phyloP scores from a whole-genome alignment of 2,329 filamentous ascomycete genomes.

The Colletotrichum coccodes region DNA sequence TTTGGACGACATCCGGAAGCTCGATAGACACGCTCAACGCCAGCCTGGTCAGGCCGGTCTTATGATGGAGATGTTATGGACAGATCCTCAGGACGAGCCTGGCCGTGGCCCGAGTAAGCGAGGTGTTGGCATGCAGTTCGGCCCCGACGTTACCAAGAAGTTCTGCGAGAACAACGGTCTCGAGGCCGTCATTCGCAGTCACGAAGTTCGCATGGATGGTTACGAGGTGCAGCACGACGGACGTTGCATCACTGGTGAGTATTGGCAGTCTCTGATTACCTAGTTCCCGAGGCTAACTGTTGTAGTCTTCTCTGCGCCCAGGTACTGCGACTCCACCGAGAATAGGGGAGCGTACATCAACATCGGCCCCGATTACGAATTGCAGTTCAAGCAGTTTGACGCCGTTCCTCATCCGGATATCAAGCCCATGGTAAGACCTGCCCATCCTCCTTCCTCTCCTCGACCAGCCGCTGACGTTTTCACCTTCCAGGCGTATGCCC shows the following conservation, averaged over 20 bases:
- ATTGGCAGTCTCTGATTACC: background rate
- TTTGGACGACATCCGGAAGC: conserved; percentile 91
- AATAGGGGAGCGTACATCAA: conserved; percentile 99
- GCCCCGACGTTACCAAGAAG: conserved; percentile 92
- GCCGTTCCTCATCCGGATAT: conserved; percentile 96
- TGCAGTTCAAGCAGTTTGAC: conserved; percentile 92
- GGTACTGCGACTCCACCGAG: conserved; percentile 97
- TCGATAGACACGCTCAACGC: conserved; percentile 89
- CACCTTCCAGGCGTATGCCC: conserved; percentile 76
- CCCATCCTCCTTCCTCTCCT: background rate
- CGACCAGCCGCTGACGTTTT: conserved; percentile 40
- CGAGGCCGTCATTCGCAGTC: conserved; percentile 94
- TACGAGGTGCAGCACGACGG: conserved; percentile 98
- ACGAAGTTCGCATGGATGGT: conserved; percentile 99
- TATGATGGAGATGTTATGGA: conserved; percentile 99
- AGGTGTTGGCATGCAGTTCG: conserved; percentile 96
- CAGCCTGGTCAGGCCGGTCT: conserved; percentile 93
- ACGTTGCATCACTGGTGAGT: conserved; percentile 87
- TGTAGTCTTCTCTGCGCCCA: conserved; percentile 93
- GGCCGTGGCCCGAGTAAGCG: conserved; percentile 95
- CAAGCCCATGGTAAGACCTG: conserved; percentile 79
- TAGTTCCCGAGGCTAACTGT: conserved; percentile 39
- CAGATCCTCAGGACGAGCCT: conserved; percentile 87
- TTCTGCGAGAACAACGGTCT: conserved; percentile 98
- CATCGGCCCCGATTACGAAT: conserved; percentile 89